These are phyloP conservation scores for Trifolium dubium DNA, from an alignment of 306 rosid genomes.

Conservation along the genomic window DNA sequence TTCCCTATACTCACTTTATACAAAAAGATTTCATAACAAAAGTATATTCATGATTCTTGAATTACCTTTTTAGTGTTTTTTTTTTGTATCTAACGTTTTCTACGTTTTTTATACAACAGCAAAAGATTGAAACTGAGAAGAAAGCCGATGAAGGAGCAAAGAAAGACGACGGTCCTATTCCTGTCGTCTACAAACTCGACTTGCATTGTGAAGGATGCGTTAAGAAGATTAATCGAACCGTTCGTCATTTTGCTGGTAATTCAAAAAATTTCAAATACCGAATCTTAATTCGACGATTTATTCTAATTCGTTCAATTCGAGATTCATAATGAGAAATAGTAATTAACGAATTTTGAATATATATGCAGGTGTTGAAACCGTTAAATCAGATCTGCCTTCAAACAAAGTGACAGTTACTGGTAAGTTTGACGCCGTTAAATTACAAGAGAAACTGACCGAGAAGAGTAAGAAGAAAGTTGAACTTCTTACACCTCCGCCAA, in stretches of 20 bases:
- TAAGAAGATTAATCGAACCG: slow-evolving; percentile 66
- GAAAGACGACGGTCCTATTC: slow-evolving; percentile 56
- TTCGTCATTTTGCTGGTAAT: slow-evolving; percentile 61
- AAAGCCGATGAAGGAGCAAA: slow-evolving; percentile 55
- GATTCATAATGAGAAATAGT: neutral
- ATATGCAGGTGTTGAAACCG: slow-evolving; percentile 66
- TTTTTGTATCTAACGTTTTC: slow-evolving; percentile 7
- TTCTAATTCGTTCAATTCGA: neutral
- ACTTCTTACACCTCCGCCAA: slow-evolving; percentile 64
- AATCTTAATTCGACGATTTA: neutral
- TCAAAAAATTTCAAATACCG: neutral
- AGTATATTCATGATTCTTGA: slow-evolving; percentile 22
- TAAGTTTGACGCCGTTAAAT: slow-evolving; percentile 57
- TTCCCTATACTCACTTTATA: neutral
- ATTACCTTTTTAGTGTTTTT: neutral
- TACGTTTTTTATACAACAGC: slow-evolving; percentile 39
- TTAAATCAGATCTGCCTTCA: slow-evolving; percentile 56
- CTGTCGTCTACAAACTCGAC: slow-evolving; percentile 72
- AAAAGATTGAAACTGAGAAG: slow-evolving; percentile 62
- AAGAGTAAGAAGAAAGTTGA: slow-evolving; percentile 82
- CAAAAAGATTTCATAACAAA: neutral
- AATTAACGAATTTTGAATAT: neutral
- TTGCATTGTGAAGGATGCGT: slow-evolving; percentile 91
- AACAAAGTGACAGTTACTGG: slow-evolving; percentile 77
- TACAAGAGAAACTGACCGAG: slow-evolving; percentile 58